phyloP scores from a whole-genome alignment of 352 stramenopile species.

The Globisporangium sylvaticum region DNA sequence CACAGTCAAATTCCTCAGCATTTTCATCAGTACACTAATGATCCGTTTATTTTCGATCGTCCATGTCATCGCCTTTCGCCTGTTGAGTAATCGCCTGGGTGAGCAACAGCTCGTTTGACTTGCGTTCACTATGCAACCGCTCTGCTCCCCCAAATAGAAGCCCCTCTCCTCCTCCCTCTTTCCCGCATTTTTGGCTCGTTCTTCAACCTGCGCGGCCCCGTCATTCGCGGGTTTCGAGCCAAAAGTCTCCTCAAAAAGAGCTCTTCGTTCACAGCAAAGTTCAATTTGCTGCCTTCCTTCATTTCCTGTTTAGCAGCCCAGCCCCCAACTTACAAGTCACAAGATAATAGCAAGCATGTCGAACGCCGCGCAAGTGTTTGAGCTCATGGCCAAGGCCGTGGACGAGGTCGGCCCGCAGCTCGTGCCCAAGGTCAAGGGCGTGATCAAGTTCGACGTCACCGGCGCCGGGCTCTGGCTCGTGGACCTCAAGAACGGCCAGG shows the following conservation, averaged over 20 bases:
- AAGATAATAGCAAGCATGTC: constrained; percentile 23
- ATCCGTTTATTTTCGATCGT: neutral
- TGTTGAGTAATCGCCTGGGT: constrained; percentile 7
- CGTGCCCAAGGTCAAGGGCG: constrained; percentile 70
- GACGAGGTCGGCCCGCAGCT: constrained; percentile 65
- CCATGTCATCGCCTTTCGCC: neutral
- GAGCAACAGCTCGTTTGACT: neutral
- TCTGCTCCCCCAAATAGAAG: neutral
- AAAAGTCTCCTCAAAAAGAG: neutral
- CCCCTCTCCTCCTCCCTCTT: neutral
- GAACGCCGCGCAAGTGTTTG: constrained; percentile 61
- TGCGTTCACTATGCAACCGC: neutral
- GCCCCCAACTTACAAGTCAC: neutral
- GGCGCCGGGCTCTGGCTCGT: constrained; percentile 68
- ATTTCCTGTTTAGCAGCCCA: constrained; percentile 2
- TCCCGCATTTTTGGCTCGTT: neutral
- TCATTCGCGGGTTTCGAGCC: neutral
- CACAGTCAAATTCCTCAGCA: too few relatives aligned
- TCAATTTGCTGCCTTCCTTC: neutral
- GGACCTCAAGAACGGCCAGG: constrained; percentile 74
- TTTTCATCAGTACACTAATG: too few relatives aligned
- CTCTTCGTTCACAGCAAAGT: neutral
- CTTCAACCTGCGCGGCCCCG: constrained; percentile 4
- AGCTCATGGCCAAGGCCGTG: constrained; percentile 62
- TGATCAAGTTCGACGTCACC: constrained; percentile 79